Base-by-base conservation (phyloP, 768 basidiomycete genomes). In the Lactarius sanguifluus region DNA sequence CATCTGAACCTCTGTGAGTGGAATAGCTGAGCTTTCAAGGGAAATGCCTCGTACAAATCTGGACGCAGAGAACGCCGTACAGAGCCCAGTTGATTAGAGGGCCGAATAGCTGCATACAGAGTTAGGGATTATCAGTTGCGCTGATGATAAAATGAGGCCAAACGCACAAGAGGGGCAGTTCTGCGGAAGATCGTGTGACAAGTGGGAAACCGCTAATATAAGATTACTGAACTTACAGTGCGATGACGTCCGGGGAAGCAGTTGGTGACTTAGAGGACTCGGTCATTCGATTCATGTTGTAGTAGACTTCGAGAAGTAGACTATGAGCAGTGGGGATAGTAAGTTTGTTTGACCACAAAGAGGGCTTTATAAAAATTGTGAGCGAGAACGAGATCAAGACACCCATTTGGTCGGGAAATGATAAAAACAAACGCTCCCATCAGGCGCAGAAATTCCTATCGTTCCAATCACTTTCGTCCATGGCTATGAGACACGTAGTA, bases 31-130 rank as follows among this genome's bases (percentile, higher is more conserved):
- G 25, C 4, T 52, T 25, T 52, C 23, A 12, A 23, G 4, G 25
- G 23, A 25, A 12, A 12, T 13, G 50, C 5, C 12, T 52, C 50
- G 4, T 23, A 60, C 59, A 60, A 20, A 20, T 47, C 32, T 60
- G 59, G 45, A 60, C 59, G 1, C 25, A 32, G 30, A 60, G 59
- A 32, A 34, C 30, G 2, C 59, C 59, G 41, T 60, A 60, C 43
- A 60, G 59, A 2, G 28, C 28, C 59, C 59, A 60, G 20, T 59
- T 59, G 23, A 59, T 30, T 40, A 59, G 15, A 25, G 38, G 3
- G 8, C 40, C 58, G 18, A 43, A 34, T 10, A 60, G 45, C 59
- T 60, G 18, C 18, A 6, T 20, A 32, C 15, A 23, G 12, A 15
- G 25, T 25, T 25, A 13, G 15, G 23, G 6, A 23, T 50, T 13